These are phyloP conservation scores for Paramecium octaurelia DNA, from an alignment of 73 alveolate genomes.

Conservation along the genomic window DNA sequence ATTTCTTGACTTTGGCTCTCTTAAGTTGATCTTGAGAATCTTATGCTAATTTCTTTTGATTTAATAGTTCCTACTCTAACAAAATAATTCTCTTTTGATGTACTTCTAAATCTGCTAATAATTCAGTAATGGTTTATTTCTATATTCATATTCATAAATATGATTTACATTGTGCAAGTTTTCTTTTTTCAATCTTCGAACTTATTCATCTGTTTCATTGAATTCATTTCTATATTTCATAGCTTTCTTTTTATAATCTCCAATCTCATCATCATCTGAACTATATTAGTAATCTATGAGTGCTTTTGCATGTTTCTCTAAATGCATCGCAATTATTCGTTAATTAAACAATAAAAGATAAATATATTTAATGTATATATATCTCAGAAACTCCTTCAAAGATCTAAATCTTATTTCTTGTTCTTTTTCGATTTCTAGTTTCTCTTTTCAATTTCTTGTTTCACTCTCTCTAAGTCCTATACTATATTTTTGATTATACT, in stretches of 20 bases:
- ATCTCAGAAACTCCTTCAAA: background rate
- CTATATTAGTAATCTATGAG: background rate
- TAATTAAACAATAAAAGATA: background rate
- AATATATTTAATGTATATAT: background rate
- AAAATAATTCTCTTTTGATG: background rate
- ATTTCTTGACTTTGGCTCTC: background rate
- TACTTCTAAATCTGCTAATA: constrained; percentile 18
- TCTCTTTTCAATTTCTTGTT: constrained; percentile 4
- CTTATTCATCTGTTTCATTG: background rate
- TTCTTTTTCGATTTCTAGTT: background rate
- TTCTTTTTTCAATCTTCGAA: background rate
- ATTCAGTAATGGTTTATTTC: background rate
- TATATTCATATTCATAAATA: background rate
- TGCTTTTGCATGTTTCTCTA: background rate
- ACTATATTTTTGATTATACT: background rate
- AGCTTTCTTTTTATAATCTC: background rate
- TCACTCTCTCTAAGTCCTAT: background rate
- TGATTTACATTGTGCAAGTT: background rate
- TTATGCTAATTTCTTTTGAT: background rate
- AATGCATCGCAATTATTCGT: background rate
- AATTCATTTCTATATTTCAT: background rate
- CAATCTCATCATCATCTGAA: background rate
- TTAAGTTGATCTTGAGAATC: background rate
- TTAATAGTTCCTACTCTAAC: background rate
- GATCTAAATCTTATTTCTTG: background rate